Percentiles rank a stretch among this genome's conserved stretches.
These are phyloP conservation scores for Curvularia lunata DNA, from an alignment of 2,329 filamentous ascomycete species.

Conservation along the genomic window DNA sequence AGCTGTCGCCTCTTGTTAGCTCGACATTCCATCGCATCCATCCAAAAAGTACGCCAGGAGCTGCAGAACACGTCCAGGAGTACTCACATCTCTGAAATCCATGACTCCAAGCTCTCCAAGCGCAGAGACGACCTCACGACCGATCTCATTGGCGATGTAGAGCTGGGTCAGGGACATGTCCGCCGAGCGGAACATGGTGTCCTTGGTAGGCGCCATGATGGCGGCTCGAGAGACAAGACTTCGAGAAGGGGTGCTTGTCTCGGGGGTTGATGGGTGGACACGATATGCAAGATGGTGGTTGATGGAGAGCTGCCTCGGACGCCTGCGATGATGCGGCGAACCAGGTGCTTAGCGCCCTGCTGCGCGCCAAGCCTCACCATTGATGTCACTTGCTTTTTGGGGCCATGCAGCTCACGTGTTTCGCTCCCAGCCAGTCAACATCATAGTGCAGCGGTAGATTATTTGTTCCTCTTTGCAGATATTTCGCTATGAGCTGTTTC, in stretches of 20 bases:
- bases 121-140: constrained; percentile 94
- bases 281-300: constrained; percentile 34
- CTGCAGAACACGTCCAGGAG: constrained; percentile 12
- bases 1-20: constrained; percentile 64
- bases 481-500: not conserved
- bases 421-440: not conserved
- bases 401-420: constrained; percentile 6
- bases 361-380: constrained; percentile 14
- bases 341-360: constrained; percentile 16
- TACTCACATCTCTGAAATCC: constrained; percentile 92
- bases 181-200: constrained; percentile 99
- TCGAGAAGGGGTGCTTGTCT: constrained; percentile 33
- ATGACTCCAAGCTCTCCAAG: constrained; percentile 95
- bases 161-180: constrained; percentile 99
- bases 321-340: constrained; percentile 32
- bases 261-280: constrained; percentile 25
- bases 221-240: constrained; percentile 40
- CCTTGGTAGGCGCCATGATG: constrained; percentile 68
- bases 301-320: constrained; percentile 39
- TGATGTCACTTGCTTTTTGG: constrained; percentile 17
- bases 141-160: constrained; percentile 98
- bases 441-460: not conserved
- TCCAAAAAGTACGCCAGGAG: constrained; percentile 21
- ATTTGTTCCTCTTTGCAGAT: not conserved
- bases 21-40: constrained; percentile 22